These are phyloP conservation scores for Dictyostelium firmibasis DNA, from an alignment of 78 protist genomes.

Conservation along the genomic window DNA sequence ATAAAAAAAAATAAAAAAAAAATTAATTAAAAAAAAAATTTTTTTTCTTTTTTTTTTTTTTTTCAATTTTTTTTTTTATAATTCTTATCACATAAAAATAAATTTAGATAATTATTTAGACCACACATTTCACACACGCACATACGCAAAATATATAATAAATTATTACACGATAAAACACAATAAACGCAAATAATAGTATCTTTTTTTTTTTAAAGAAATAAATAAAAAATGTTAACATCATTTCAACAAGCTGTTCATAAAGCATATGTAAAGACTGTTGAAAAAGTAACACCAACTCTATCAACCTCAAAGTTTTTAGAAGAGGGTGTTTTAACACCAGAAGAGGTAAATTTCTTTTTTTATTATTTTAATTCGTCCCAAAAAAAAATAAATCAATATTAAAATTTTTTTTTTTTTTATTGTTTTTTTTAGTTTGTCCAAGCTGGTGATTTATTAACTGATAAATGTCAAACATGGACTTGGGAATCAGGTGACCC, in stretches of 20 bases:
- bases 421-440: slow-evolving; percentile 85
- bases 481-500: slow-evolving; percentile 89
- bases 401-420: not conserved
- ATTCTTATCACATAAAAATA: not conserved
- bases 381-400: too few relatives aligned
- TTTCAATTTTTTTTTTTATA: too few relatives aligned
- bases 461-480: slow-evolving; percentile 96
- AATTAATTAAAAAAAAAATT: too few relatives aligned
- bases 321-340: slow-evolving; percentile 95
- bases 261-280: slow-evolving; percentile 80
- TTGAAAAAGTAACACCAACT: slow-evolving; percentile 76
- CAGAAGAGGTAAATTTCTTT: slow-evolving; percentile 87
- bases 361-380: not conserved
- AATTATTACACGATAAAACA: not conserved
- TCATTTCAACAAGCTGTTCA: slow-evolving; percentile 76
- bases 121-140: not conserved
- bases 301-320: slow-evolving; percentile 85
- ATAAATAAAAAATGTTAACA: slow-evolving; percentile 7
- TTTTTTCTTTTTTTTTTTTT: too few relatives aligned
- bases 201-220: too few relatives aligned
- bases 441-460: slow-evolving; percentile 96
- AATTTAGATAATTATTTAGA: not conserved
- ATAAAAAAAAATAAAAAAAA: too few relatives aligned
- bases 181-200: not conserved
- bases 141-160: not conserved